Percentiles rank a stretch among this genome's conserved stretches.
phyloP scores from a whole-genome alignment of 441 rosid species.

The Pelargonium australe region DNA sequence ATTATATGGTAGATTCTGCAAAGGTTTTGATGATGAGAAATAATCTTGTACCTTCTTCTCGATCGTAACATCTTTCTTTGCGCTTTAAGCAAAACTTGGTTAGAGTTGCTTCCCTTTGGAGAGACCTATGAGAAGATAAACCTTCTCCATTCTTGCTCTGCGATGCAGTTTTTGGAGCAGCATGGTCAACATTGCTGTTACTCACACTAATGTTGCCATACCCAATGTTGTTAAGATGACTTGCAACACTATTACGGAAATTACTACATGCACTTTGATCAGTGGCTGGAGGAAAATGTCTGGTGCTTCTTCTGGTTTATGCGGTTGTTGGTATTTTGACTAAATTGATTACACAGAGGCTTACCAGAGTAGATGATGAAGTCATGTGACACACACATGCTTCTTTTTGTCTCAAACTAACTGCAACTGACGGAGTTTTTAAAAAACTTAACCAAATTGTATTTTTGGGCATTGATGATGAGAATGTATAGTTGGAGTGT shows the following conservation, averaged over 20 bases:
- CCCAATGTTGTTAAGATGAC: slow-evolving; percentile 36
- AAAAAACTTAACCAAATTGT: too few relatives aligned
- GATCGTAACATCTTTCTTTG: slow-evolving; percentile 81
- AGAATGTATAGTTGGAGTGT: too few relatives aligned
- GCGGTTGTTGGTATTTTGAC: slow-evolving; percentile 36
- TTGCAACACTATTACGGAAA: slow-evolving; percentile 42
- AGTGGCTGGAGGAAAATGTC: slow-evolving; percentile 41
- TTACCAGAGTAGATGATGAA: too few relatives aligned
- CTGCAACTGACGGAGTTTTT: too few relatives aligned
- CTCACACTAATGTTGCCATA: slow-evolving; percentile 47
- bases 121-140: slow-evolving; percentile 32
- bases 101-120: slow-evolving; percentile 79
- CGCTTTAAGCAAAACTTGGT: slow-evolving; percentile 79
- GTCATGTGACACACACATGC: too few relatives aligned
- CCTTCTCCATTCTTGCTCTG: slow-evolving; percentile 50
- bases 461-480: too few relatives aligned
- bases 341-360: slow-evolving; percentile 33
- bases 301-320: slow-evolving; percentile 28
- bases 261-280: slow-evolving; percentile 61
- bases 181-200: slow-evolving; percentile 45
- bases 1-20: neutral
- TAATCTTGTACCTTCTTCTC: slow-evolving; percentile 64
- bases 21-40: too few relatives aligned
- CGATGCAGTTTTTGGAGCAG: slow-evolving; percentile 27
- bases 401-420: too few relatives aligned